These are phyloP conservation scores for Termitomyces sp. DNA, from an alignment of 1,284 basidiomycete species.

Conservation along the genomic window DNA sequence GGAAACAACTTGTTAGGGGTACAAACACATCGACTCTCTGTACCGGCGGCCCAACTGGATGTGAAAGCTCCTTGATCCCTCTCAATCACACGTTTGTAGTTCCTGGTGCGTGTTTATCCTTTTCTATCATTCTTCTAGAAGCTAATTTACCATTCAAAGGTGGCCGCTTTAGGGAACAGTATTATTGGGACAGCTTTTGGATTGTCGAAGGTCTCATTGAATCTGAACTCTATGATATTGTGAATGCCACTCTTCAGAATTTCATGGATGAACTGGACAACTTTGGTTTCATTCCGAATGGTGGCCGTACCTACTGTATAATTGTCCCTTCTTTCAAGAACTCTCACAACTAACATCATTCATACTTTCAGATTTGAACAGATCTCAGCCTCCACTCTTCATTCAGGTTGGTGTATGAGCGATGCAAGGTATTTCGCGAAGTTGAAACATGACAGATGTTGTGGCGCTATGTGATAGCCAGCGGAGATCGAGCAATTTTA, in stretches of 20 bases:
- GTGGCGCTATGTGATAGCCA: constrained; percentile 34
- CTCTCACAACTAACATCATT: constrained; percentile 1
- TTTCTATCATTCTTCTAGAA: neutral
- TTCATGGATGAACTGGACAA: constrained; percentile 87
- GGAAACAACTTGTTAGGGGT: constrained; percentile 71
- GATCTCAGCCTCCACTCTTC: constrained; percentile 88
- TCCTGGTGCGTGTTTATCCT: constrained; percentile 55
- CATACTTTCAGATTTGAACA: constrained; percentile 64
- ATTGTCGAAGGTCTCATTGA: constrained; percentile 80
- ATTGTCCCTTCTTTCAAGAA: neutral
- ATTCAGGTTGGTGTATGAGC: constrained; percentile 48
- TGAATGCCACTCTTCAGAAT: constrained; percentile 77
- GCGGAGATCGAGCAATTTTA: constrained; percentile 36
- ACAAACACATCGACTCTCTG: constrained; percentile 75
- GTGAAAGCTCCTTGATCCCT: constrained; percentile 83
- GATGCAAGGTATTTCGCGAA: neutral
- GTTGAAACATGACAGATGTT: constrained; percentile 32
- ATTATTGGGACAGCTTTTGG: constrained; percentile 88
- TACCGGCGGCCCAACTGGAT: constrained; percentile 41
- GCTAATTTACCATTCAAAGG: constrained; percentile 24
- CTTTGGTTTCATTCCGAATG: constrained; percentile 90
- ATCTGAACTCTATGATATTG: constrained; percentile 71
- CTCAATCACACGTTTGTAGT: constrained; percentile 89
- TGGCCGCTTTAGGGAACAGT: constrained; percentile 46
- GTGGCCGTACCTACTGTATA: constrained; percentile 76